These are phyloP conservation scores for Salix viminalis DNA, from an alignment of 345 rosid genomes.

Conservation along the genomic window DNA sequence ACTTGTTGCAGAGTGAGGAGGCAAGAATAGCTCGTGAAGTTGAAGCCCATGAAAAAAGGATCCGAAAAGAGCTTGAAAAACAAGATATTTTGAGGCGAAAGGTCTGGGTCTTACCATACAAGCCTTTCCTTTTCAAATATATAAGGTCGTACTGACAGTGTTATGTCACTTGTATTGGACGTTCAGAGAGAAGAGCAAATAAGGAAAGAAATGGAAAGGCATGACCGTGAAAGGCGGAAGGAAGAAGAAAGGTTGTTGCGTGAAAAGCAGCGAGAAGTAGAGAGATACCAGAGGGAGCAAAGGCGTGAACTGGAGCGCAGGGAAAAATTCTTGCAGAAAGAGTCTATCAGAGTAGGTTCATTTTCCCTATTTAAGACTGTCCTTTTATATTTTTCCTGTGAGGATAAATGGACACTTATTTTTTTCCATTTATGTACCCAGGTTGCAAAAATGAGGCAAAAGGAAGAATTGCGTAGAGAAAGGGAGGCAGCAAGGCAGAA, in stretches of 20 bases:
- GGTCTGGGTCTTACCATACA: slow-evolving; percentile 36
- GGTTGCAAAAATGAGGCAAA: slow-evolving; percentile 84
- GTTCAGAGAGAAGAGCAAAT: slow-evolving; percentile 73
- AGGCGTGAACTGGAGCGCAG: slow-evolving; percentile 83
- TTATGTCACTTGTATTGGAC: slow-evolving; percentile 9
- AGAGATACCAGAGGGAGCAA: slow-evolving; percentile 71
- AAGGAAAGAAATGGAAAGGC: slow-evolving; percentile 83
- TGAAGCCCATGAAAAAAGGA: slow-evolving; percentile 85
- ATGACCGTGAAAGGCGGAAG: slow-evolving; percentile 83
- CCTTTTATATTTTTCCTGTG: background rate
- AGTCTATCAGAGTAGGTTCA: slow-evolving; percentile 64
- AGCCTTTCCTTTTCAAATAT: slow-evolving; percentile 7
- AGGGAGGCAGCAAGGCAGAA: slow-evolving; percentile 78
- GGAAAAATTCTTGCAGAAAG: slow-evolving; percentile 80
- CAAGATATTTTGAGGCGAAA: slow-evolving; percentile 78
- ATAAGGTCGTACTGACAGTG: background rate
- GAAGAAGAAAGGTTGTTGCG: slow-evolving; percentile 88
- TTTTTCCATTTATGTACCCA: slow-evolving; percentile 14
- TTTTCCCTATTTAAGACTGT: background rate
- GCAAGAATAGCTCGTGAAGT: slow-evolving; percentile 80
- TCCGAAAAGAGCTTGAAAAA: slow-evolving; percentile 78
- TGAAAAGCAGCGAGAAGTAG: slow-evolving; percentile 89
- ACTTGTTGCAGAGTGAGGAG: slow-evolving; percentile 61
- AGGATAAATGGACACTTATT: background rate
- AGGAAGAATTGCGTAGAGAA: slow-evolving; percentile 72